Base-by-base conservation (phyloP, 257 asterid species). In the Mitragyna speciosa region DNA sequence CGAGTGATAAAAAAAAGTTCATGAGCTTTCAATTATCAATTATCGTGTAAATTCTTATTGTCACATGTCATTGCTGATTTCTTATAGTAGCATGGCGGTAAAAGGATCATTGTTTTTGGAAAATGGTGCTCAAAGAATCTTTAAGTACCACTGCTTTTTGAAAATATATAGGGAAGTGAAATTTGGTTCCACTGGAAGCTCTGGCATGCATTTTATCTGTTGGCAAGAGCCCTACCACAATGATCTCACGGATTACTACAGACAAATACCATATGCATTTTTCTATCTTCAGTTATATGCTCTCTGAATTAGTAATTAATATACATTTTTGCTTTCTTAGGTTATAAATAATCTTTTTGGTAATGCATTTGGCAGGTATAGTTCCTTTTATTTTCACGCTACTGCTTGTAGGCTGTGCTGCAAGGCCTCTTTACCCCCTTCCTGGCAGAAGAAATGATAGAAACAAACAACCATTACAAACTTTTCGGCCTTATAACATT, bases 361-460 rank as follows among this genome's bases (percentile, higher is more conserved):
- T 30, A 66, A 67, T 84, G 83, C 39, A 7, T 59, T 83, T 80
- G 79, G 84, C 92, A 94, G 99, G 93, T 81, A 76, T 87, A 84
- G 76, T 84, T 81, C 87, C 92, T 73, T 85, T 87, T 2, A 78
- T 89, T 70, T 86, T 94, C 77, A 72, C 94, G 87, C 87, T 94
- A 33, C 91, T 96, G 72, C 45, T 91, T 72, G 91, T 85, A 81
- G 97, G 89, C 67, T 88, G 92, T 87, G 89, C 90, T 43, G 96
- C 93, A 47, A 91, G 98, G 86, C 90, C 89, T 79, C 95, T 95
- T 73, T 92, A 92, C 82, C 99, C 98, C 65, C 97, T 92, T 28
- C 99, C 97, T 14, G 89, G 97, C 84, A 82, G 97, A 81, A 92
- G 97, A 87, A 91, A 92, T n/a, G 97, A 91, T 48, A 88, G 91